These are phyloP conservation scores for Enterospora canceri DNA, from an alignment of 371 early-diverging fungal species.

Conservation along the genomic window DNA sequence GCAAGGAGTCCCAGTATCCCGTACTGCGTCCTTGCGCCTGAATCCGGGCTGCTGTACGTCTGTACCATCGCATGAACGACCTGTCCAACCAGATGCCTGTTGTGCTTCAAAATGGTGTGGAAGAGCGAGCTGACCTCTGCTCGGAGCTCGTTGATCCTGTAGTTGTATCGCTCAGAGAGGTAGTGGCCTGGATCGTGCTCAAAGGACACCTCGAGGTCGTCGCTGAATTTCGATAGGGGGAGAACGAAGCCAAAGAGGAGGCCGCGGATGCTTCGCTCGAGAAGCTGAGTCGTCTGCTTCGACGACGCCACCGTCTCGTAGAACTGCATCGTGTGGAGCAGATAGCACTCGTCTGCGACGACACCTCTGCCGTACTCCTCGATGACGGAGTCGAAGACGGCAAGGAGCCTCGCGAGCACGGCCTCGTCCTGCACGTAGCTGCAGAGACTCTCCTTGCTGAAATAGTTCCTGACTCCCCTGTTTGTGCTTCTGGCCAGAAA, in stretches of 20 bases:
- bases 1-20: constrained; percentile 48
- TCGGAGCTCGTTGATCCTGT: constrained; percentile 19
- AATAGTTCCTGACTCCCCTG: constrained; percentile 52
- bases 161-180: constrained; percentile 48
- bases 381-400: constrained; percentile 11
- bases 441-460: constrained; percentile 33
- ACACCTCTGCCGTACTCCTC: not conserved
- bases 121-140: constrained; percentile 36
- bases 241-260: constrained; percentile 45
- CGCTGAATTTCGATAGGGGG: constrained; percentile 27
- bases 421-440: constrained; percentile 9
- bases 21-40: constrained; percentile 23
- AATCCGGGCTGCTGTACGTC: constrained; percentile 14
- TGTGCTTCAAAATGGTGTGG: constrained; percentile 34
- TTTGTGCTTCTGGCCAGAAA: constrained; percentile 46
- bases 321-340: constrained; percentile 30
- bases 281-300: constrained; percentile 12
- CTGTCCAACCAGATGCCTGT: constrained; percentile 21
- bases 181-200: constrained; percentile 46
- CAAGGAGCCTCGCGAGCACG: constrained; percentile 16
- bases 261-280: constrained; percentile 23
- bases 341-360: constrained; percentile 8
- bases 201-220: constrained; percentile 42
- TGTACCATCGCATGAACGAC: constrained; percentile 16
- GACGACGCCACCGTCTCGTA: constrained; percentile 24